Percentiles rank a stretch among this genome's conserved stretches.
Conservation (phyloP, 129 eudicot species). For the Escallonia herrerae region DNA sequence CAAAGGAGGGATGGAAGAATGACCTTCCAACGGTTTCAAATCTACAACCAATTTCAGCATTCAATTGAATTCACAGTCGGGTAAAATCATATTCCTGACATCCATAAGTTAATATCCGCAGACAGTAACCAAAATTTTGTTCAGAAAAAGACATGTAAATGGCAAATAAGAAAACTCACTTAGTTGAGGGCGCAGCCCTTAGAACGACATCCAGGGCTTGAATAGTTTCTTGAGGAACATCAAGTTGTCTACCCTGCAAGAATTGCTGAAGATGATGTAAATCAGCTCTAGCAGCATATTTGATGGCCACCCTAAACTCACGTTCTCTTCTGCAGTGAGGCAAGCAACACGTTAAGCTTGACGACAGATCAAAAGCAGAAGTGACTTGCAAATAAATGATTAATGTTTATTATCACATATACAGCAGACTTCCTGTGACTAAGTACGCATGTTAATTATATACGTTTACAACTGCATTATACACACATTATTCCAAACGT, state of each 20-base stretch:
- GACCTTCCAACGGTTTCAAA: conserved; percentile 68
- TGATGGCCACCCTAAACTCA: conserved; percentile 53
- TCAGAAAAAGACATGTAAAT: neutral
- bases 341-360: neutral
- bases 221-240: conserved; percentile 68
- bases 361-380: neutral
- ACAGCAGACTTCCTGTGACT: too few species aligned
- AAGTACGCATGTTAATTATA: too few species aligned
- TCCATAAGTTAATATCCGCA: neutral
- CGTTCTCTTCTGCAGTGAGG: conserved; percentile 37
- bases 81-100: neutral
- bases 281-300: conserved; percentile 61
- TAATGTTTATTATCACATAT: too few species aligned
- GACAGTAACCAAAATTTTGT: neutral
- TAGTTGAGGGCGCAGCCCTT: conserved; percentile 39
- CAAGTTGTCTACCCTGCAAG: conserved; percentile 42
- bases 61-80: neutral
- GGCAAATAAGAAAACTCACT: conserved; percentile 12
- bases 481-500: too few species aligned
- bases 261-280: conserved; percentile 45
- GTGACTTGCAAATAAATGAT: too few species aligned
- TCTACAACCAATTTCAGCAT: conserved; percentile 17
- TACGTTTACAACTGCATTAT: too few species aligned
- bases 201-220: conserved; percentile 83
- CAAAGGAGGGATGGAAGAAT: conserved; percentile 39